Conservation (phyloP, 352 stramenopile species). For the Pythium graminicola region DNA sequence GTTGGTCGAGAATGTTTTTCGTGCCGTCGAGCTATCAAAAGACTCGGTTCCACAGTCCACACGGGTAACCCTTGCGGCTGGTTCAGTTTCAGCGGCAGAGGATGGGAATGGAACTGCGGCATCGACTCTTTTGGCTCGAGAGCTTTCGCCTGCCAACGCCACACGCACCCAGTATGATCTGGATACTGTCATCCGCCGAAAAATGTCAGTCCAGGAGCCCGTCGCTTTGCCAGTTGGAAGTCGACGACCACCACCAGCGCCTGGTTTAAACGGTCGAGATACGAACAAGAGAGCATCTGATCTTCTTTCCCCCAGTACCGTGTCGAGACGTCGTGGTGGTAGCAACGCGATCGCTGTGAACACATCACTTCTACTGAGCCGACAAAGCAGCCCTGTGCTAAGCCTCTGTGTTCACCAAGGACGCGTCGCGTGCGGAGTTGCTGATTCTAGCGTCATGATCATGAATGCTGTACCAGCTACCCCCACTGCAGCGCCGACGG, state of each 20-base stretch:
- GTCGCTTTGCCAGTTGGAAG: neutral
- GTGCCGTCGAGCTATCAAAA: slow-evolving; percentile 73
- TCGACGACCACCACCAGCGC: neutral
- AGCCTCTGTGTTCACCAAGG: slow-evolving; percentile 42
- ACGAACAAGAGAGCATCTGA: neutral
- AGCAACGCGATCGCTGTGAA: neutral
- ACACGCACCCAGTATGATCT: slow-evolving; percentile 53
- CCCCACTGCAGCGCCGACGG: neutral
- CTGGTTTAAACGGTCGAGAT: neutral
- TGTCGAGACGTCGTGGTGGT: neutral
- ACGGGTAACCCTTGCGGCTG: neutral
- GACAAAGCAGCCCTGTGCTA: slow-evolving; percentile 33
- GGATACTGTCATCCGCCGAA: slow-evolving; percentile 70
- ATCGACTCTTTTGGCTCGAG: slow-evolving; percentile 8
- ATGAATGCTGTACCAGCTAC: slow-evolving; percentile 27
- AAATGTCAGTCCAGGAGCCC: slow-evolving; percentile 57
- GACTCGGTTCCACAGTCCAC: slow-evolving; percentile 36
- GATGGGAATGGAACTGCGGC: neutral
- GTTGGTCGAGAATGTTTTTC: slow-evolving; percentile 75
- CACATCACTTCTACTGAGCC: slow-evolving; percentile 3
- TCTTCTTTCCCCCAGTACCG: slow-evolving; percentile 1
- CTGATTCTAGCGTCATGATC: slow-evolving; percentile 34
- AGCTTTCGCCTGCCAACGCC: slow-evolving; percentile 18
- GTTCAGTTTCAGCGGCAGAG: neutral
- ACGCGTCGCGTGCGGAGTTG: slow-evolving; percentile 46